Evolutionary conservation across 345 rosid genomes (phyloP).

Genomic region (Moringa oleifera): DNA sequence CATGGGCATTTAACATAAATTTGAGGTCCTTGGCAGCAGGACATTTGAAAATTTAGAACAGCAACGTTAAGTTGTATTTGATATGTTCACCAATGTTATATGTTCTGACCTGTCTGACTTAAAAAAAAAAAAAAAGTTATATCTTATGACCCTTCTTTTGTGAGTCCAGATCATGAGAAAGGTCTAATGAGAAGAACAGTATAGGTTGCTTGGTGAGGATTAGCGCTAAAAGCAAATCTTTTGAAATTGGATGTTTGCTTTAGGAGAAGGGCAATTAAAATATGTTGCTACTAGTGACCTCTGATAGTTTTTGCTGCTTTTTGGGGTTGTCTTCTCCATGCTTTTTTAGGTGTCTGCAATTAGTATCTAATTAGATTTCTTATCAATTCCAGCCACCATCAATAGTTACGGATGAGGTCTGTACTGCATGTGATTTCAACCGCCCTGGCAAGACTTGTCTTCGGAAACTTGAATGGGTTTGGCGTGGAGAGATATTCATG

Average conservation of each 20-base stretch:
- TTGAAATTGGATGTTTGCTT: too few relatives aligned
- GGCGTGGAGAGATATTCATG: constrained; percentile 93
- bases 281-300: too few relatives aligned
- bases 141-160: too few relatives aligned
- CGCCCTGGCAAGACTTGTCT: constrained; percentile 93
- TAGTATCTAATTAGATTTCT: neutral
- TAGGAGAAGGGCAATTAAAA: too few relatives aligned
- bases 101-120: too few relatives aligned
- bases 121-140: too few relatives aligned
- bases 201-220: too few relatives aligned
- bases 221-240: too few relatives aligned
- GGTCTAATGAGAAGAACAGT: too few relatives aligned
- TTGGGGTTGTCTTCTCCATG: neutral
- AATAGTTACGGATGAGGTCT: constrained; percentile 79
- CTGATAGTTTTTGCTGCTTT: neutral
- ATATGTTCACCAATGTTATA: too few relatives aligned
- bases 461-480: constrained; percentile 95
- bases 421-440: constrained; percentile 97
- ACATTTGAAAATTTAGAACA: neutral
- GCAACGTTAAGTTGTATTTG: too few relatives aligned
- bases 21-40: constrained; percentile 4
- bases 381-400: constrained; percentile 78
- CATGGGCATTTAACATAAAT: constrained; percentile 7
- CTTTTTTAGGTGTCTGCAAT: neutral
- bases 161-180: too few relatives aligned